A percentile compares a stretch with the other conserved stretches of the same genome.
Conservation (phyloP, 2,329 filamentous ascomycete species). For the Cercospora sp. region DNA sequence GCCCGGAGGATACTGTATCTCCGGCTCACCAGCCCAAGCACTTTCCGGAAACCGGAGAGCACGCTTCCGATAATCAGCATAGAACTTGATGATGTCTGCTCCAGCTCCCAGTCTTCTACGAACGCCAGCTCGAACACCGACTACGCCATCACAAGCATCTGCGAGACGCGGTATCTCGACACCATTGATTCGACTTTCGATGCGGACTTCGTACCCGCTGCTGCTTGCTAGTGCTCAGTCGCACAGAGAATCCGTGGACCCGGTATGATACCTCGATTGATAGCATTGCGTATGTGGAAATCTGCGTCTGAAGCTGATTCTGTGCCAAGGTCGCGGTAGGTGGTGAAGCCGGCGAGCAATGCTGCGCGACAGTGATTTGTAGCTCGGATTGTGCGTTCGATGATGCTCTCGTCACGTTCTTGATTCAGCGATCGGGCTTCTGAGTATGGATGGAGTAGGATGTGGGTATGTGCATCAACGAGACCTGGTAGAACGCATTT, state of each 20-base stretch:
- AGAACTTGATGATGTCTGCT: conserved; percentile 40
- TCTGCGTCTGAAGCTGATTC: conserved; percentile 58
- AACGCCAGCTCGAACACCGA: conserved; percentile 43
- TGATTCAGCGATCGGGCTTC: conserved; percentile 50
- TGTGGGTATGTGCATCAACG: conserved; percentile 58
- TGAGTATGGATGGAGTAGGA: conserved; percentile 53
- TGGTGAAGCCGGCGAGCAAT: conserved; percentile 60
- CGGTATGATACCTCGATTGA: conserved; percentile 56
- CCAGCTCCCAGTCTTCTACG: conserved; percentile 37
- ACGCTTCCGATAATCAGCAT: conserved; percentile 39
- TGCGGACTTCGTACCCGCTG: conserved; percentile 51
- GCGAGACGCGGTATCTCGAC: conserved; percentile 27
- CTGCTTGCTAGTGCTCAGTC: conserved; percentile 54
- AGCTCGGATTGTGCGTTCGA: conserved; percentile 58
- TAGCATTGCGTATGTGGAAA: conserved; percentile 54
- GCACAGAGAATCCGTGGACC: conserved; percentile 60
- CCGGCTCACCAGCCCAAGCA: conserved; percentile 33
- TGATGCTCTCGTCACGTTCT: conserved; percentile 60
- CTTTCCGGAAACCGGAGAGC: conserved; percentile 33
- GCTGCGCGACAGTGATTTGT: conserved; percentile 56
- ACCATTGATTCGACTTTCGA: conserved; percentile 46
- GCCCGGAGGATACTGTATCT: conserved; percentile 30
- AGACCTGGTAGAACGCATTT: conserved; percentile 55
- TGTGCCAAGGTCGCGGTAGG: conserved; percentile 59
- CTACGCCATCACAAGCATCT: conserved; percentile 49